Base-by-base conservation (phyloP, 2,329 filamentous ascomycete species). In the Arthrocladium fulminans region DNA sequence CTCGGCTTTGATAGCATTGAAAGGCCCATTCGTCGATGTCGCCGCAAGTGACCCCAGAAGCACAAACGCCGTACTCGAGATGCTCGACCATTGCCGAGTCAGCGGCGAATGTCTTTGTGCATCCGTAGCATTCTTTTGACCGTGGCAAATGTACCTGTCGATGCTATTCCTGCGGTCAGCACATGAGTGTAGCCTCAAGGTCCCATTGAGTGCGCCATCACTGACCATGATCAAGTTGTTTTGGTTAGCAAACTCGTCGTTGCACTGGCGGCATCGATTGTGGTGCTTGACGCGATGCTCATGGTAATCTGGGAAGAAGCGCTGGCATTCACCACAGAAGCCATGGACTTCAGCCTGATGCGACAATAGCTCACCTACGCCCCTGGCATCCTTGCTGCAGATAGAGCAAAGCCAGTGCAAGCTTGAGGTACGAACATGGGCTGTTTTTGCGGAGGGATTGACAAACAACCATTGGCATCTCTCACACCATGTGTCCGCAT, bases 21-120 rank as follows among this genome's bases (percentile, higher is more conserved):
- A 50, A 48, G 3, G 51, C 24, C 34, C 38, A 47, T 12, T 29
- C 25, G 47, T 52, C 46, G 19, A 57, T 47, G 27, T 49, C 34
- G 34, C 48, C 34, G 10, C 32, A 12, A 22, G 48, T 23, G 15
- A 44, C 45, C 19, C 48, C 47, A 15, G 42, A 47, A 12, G 37
- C n/a, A 45, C 58, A 61, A 35, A 10, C 55, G 3, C 58, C 57
- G 4, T 57, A 47, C 48, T 61, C 59, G 3, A 61, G 54, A 46
- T 61, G 59, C 19, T 59, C 53, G 9, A 61, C 44, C 55, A 61
- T 58, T 29, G 53, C 57, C 15, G 59, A 54, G 49, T 54, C 57
- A 19, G 53, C 51, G 2, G 49, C 37, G 38, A 61, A 61, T 7
- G 10, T 24, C 23, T 52, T 50, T 15, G 48, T n/a, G 48, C 57